These are phyloP conservation scores for Magnusiomyces paraingens DNA, from an alignment of 1,139 yeast genomes.

Conservation along the genomic window DNA sequence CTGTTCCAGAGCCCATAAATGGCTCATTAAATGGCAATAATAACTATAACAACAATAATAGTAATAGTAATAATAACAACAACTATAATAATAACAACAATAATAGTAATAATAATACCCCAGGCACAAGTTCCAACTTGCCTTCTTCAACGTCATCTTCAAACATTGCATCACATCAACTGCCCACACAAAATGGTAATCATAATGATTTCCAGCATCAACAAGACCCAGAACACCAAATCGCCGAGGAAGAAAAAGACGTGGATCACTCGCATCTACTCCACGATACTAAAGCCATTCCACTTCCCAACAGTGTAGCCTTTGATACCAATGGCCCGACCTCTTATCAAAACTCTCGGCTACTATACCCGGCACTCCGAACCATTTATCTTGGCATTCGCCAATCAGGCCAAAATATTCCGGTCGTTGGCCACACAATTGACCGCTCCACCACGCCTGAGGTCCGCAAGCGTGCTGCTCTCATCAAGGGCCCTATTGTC, in stretches of 20 bases:
- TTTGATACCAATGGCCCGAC: slow-evolving; percentile 6
- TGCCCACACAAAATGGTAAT: too few species aligned
- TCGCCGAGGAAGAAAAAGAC: not conserved
- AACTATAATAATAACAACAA: too few species aligned
- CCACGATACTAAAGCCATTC: not conserved
- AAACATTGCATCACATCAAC: too few species aligned
- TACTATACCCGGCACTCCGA: slow-evolving; percentile 26
- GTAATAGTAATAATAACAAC: too few species aligned
- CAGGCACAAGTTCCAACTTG: too few species aligned
- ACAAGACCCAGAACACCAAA: not conserved
- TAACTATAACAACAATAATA: too few species aligned
- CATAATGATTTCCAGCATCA: not conserved
- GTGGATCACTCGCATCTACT: not conserved
- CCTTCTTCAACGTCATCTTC: too few species aligned
- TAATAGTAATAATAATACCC: too few species aligned
- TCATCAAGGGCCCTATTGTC: slow-evolving; percentile 75
- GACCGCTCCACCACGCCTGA: slow-evolving; percentile 59
- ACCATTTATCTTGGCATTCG: slow-evolving; percentile 30
- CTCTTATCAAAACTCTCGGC: slow-evolving; percentile 2
- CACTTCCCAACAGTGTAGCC: slow-evolving; percentile 5
- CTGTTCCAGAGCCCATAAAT: too few species aligned
- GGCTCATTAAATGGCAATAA: too few species aligned
- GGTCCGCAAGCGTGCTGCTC: slow-evolving; percentile 72
- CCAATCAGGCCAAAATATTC: slow-evolving; percentile 35
- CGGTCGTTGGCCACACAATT: slow-evolving; percentile 44